Conservation (phyloP, 1,139 yeast species). For the Scheffersomyces lignicola region DNA sequence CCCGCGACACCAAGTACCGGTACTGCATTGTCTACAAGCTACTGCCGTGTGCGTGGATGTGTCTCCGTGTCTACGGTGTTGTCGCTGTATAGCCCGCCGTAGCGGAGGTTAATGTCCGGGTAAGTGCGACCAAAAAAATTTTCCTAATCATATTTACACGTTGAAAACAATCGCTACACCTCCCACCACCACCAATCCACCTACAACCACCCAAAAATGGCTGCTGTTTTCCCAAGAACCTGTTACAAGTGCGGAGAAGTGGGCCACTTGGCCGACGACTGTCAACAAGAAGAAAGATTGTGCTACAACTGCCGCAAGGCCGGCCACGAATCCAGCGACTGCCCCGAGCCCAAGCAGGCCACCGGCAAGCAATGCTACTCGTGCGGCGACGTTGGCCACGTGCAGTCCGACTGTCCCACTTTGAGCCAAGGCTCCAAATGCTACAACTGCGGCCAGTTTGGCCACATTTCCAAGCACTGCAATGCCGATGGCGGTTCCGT, state of each 20-base stretch:
- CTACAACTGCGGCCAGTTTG: constrained; percentile 67
- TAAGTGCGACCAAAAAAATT: constrained; percentile 4
- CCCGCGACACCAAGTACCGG: constrained; percentile 39
- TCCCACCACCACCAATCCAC: too few relatives aligned
- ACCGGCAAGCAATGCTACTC: constrained; percentile 86
- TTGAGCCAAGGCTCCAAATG: constrained; percentile 51
- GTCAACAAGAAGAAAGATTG: constrained; percentile 78
- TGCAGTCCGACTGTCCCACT: constrained; percentile 65
- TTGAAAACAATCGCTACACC: too few relatives aligned
- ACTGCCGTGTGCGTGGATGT: too few relatives aligned
- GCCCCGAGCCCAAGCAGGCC: constrained; percentile 84
- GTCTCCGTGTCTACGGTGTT: too few relatives aligned
- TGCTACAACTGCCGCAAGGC: constrained; percentile 93
- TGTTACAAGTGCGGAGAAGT: constrained; percentile 92
- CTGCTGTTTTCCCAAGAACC: constrained; percentile 76
- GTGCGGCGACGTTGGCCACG: constrained; percentile 75
- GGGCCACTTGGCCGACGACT: constrained; percentile 88
- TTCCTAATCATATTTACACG: constrained; percentile 1
- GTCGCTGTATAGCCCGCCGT: too few relatives aligned
- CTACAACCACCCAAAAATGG: too few relatives aligned
- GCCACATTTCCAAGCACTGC: constrained; percentile 82
- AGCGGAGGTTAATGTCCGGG: constrained; percentile 5
- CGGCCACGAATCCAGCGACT: constrained; percentile 86
- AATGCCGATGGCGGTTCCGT: constrained; percentile 23
- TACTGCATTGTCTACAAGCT: constrained; percentile 39